phyloP scores from a whole-genome alignment of 148 eudicot species.

The Vaccinium darrowii region DNA sequence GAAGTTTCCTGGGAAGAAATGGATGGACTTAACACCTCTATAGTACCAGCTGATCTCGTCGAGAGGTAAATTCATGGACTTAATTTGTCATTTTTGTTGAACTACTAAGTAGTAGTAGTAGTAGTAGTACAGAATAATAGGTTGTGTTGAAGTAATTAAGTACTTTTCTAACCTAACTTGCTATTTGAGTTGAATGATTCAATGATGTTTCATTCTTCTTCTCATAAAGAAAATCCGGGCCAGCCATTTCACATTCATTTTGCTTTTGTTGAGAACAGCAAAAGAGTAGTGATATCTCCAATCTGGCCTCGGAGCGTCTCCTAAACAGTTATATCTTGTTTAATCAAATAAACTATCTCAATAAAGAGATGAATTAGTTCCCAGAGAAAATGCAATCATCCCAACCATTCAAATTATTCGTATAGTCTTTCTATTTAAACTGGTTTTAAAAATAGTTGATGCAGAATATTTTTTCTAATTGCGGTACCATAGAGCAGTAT shows the following conservation, averaged over 20 bases:
- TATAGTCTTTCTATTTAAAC: too few relatives aligned
- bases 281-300: background rate
- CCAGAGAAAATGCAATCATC: background rate
- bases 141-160: background rate
- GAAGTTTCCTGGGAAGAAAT: conserved; percentile 83
- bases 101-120: background rate
- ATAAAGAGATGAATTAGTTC: background rate
- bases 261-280: conserved; percentile 5
- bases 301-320: background rate
- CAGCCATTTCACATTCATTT: background rate
- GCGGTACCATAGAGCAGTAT: background rate
- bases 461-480: background rate
- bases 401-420: background rate
- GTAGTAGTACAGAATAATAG: background rate
- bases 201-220: background rate
- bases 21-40: conserved; percentile 58
- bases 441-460: background rate
- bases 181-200: background rate
- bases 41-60: conserved; percentile 80
- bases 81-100: background rate
- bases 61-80: conserved; percentile 41
- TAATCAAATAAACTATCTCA: background rate
- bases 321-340: conserved; percentile 5
- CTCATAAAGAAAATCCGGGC: background rate
- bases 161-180: background rate